Evolutionary conservation across 306 rosid species (phyloP).

Genomic region (Dalbergia oliveri): DNA sequence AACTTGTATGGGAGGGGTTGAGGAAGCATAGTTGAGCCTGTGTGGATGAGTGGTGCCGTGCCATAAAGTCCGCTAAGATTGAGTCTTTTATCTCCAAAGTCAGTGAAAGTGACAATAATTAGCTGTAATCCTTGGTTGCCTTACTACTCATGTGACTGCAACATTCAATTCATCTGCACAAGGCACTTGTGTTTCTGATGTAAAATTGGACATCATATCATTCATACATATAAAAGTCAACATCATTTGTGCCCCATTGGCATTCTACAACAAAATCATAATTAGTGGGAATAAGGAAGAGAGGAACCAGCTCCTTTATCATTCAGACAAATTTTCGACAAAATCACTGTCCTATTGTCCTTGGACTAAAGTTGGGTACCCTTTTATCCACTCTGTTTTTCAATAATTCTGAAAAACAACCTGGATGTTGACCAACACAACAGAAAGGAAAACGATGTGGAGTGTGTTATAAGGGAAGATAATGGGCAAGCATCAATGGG

Average conservation of each 20-base stretch:
- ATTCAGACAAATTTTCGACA: not conserved
- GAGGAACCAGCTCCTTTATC: not conserved
- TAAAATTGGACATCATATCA: conserved; percentile 17
- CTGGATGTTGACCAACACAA: not conserved
- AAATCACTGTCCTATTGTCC: not conserved
- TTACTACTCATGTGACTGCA: conserved; percentile 60
- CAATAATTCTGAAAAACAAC: not conserved
- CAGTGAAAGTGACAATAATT: conserved; percentile 47
- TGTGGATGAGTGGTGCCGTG: not conserved
- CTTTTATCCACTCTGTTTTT: not conserved
- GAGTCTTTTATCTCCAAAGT: conserved; percentile 24
- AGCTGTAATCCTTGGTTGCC: conserved; percentile 78
- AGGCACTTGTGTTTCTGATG: conserved; percentile 26
- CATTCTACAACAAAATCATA: not conserved
- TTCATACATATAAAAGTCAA: not conserved
- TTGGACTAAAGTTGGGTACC: not conserved
- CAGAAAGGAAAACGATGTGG: too few species aligned
- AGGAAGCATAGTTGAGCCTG: not conserved
- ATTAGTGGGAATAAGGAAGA: not conserved
- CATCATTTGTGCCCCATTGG: conserved; percentile 26
- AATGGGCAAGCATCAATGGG: too few species aligned
- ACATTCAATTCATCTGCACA: not conserved
- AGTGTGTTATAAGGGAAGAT: too few species aligned
- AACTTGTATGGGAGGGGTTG: not conserved
- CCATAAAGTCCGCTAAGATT: conserved; percentile 27